A percentile compares a stretch with the other conserved stretches of the same genome.
Evolutionary conservation across 305 asterid species (phyloP).

Genomic region (Rubia peregrina): DNA sequence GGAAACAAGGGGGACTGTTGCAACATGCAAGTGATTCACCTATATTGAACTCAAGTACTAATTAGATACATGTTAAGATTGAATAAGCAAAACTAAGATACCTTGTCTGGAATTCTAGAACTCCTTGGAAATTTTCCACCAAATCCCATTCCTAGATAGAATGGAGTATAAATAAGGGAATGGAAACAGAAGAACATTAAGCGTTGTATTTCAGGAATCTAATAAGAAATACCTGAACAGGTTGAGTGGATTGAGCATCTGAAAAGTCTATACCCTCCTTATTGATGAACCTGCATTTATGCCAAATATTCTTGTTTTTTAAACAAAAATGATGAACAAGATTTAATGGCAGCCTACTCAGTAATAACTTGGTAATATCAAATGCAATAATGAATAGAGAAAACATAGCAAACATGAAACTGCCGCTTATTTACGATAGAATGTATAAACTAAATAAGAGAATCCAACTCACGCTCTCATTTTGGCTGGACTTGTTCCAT

Average conservation of each 20-base stretch:
- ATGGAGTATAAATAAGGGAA: constrained; percentile 18
- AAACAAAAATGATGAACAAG: constrained; percentile 13
- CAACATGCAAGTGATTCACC: not conserved
- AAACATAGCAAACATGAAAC: constrained; percentile 2
- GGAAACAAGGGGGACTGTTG: not conserved
- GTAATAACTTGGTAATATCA: not conserved
- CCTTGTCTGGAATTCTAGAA: constrained; percentile 94
- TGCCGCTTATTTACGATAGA: constrained; percentile 8
- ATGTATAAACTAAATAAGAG: constrained; percentile 12
- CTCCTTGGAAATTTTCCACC: constrained; percentile 83
- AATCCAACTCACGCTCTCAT: constrained; percentile 83
- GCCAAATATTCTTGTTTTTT: constrained; percentile 13
- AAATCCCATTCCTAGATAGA: constrained; percentile 88
- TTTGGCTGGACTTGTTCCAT: constrained; percentile 90
- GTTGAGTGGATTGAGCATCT: constrained; percentile 89
- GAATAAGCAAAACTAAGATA: constrained; percentile 14
- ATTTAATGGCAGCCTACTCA: not conserved
- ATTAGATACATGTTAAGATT: not conserved
- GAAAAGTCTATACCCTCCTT: constrained; percentile 95
- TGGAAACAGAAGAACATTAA: not conserved
- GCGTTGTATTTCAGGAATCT: constrained; percentile 7
- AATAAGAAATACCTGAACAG: constrained; percentile 59
- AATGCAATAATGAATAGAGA: not conserved
- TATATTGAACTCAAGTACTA: not conserved
- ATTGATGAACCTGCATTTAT: constrained; percentile 65